These are phyloP conservation scores for Hemileccinum impolitum DNA, from an alignment of 768 basidiomycete species.

Conservation along the genomic window DNA sequence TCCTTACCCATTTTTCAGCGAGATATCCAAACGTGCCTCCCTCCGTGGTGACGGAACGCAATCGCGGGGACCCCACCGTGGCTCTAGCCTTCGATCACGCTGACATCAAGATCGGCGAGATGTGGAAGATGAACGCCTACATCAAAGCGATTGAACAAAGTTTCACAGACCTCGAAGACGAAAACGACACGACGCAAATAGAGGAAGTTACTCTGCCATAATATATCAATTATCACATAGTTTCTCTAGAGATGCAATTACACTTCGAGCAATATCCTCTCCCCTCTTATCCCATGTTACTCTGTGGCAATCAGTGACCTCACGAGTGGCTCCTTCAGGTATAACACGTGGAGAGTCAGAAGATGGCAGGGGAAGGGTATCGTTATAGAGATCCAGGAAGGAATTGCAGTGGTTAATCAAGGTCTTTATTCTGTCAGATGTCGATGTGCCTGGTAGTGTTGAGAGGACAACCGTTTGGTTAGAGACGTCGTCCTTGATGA, in stretches of 20 bases:
- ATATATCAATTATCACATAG: slow-evolving; percentile 5
- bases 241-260: slow-evolving; percentile 52
- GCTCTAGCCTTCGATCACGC: slow-evolving; percentile 83
- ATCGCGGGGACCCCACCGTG: slow-evolving; percentile 43
- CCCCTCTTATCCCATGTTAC: slow-evolving; percentile 32
- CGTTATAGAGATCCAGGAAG: slow-evolving; percentile 41
- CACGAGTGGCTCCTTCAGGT: slow-evolving; percentile 6
- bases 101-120: slow-evolving; percentile 65
- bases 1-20: slow-evolving; percentile 96
- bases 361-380: slow-evolving; percentile 29
- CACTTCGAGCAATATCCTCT: slow-evolving; percentile 42
- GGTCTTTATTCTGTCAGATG: slow-evolving; percentile 27
- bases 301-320: slow-evolving; percentile 2
- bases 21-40: slow-evolving; percentile 86
- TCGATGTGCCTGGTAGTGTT: slow-evolving; percentile 34
- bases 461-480: slow-evolving; percentile 34
- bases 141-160: slow-evolving; percentile 64
- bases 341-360: slow-evolving; percentile 7
- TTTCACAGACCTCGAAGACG: slow-evolving; percentile 52
- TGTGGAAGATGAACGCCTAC: slow-evolving; percentile 87
- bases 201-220: slow-evolving; percentile 22
- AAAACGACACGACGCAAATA: slow-evolving; percentile 24
- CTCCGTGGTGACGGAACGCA: slow-evolving; percentile 25
- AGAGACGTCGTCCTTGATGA: slow-evolving; percentile 33
- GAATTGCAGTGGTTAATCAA: slow-evolving; percentile 37